Conservation (phyloP, 441 rosid species). For the Adansonia grandidieri region DNA sequence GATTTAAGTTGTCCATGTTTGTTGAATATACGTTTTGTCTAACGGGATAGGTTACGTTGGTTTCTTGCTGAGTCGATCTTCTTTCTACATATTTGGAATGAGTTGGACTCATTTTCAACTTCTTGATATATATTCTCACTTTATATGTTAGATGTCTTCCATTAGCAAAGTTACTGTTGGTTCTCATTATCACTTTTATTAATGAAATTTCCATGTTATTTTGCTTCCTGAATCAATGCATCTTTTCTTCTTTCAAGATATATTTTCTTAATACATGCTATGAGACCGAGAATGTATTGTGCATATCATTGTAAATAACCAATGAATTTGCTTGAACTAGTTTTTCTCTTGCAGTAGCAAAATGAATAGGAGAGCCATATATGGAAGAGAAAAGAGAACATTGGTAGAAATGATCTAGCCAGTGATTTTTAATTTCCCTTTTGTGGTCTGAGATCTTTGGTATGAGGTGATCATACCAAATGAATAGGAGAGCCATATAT, state of each 20-base stretch:
- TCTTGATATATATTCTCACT: not conserved
- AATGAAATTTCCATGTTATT: not conserved
- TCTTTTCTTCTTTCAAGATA: conserved; percentile 11
- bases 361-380: not conserved
- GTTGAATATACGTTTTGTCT: not conserved
- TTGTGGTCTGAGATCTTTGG: conserved; percentile 3
- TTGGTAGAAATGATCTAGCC: conserved; percentile 3
- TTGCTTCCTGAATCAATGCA: not conserved
- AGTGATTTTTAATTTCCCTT: conserved; percentile 3
- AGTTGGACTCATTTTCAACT: conserved; percentile 16
- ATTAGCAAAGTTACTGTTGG: conserved; percentile 1
- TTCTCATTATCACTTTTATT: conserved; percentile 1
- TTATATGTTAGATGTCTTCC: not conserved
- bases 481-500: not conserved
- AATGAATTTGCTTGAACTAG: conserved; percentile 1
- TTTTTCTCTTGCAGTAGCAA: conserved; percentile 17
- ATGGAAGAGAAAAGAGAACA: not conserved
- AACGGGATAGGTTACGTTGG: not conserved
- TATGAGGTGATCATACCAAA: conserved; percentile 1
- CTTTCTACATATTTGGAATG: not conserved
- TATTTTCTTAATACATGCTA: not conserved
- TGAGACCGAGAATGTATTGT: not conserved
- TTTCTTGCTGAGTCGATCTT: not conserved
- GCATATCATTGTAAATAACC: not conserved
- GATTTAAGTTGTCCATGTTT: conserved; percentile 11